Evolutionary conservation across 345 rosid species (phyloP), one percentile per base, ranked within the genome.

Genomic region (Arabis hirsuta): DNA sequence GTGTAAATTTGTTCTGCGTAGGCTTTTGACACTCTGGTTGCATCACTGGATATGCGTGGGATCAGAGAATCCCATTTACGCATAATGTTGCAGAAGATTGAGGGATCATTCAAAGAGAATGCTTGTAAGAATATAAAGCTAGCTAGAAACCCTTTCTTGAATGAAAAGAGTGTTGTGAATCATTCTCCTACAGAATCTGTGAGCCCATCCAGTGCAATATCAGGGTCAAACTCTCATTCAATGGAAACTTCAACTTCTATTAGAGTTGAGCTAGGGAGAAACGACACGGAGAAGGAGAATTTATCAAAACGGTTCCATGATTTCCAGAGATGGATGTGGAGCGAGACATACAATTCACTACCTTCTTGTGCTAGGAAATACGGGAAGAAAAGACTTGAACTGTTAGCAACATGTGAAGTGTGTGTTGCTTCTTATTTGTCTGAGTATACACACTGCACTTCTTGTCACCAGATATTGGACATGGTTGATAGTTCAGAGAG

Each of bases 11-110:
- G 13, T 53, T 38, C 63, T 74, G 8, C 22, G 74, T 77, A 96
- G 99, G 98, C 90, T 39, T 92, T 96, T 54, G 97, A 96, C 84
- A 82, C 87, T 60, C 88, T 96, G 39, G 73, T 86, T 72, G 81
- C 85, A 54, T 92, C 97, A 58, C 76, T 96, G 82, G 98, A 92
- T 77, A 67, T 79, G 63, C 98, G 98, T 19, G 99, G 99, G 73
- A 73, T 89, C 59, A 86, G 99, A 77, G 99, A 96, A 71, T 92
- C 99, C 45, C 98, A 92, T 84, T 81, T 96, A 82, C 83, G 90
- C 65, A 69, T 96, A 81, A 92, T 96, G 97, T 63, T 92, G 80
- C 92, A 81, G 76, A 89, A 89, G 83, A 79, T 92, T 43, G 95
- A 96, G 78, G 78, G 76, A 19, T 76, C 88, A 74, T 96, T 92